Base-by-base conservation (phyloP, 1,139 yeast genomes). In the Saccharomyces hybrid region DNA sequence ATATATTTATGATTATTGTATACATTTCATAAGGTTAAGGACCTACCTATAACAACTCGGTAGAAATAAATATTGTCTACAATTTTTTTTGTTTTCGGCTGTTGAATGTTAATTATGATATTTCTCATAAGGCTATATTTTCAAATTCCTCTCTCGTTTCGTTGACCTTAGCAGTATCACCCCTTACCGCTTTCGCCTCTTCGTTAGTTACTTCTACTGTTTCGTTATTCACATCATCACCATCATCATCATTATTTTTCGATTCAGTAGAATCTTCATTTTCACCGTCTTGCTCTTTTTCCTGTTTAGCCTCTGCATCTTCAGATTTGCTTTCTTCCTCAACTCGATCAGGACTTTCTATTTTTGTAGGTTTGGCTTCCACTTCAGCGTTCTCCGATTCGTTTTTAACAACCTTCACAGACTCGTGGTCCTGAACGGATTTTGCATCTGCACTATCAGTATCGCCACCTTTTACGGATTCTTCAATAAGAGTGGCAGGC, bases 351-450 rank as follows among this genome's bases (percentile, higher is more conserved):
- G 55, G 46, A 48, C 44, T 46, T 28, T 50, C 52, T 29, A 51
- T 50, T 46, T 38, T 49, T 42, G 41, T 48, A 28, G 26, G 50
- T 3, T 51, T 55, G 25, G 49, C 53, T 25, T 42, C 51, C 13
- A 48, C 29, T 44, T 55, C 55, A 19, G 23, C 23, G 23, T 19
- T 19, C 4, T n/a, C 42, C 16, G 53, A n/a, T 38, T 46, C 48
- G 19, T 48, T 55, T 3, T 54, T 59, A 34, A 57, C 59, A 41
- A 65, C 62, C 57, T 63, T 57, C 16, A 54, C 53, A 51, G 52
- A 41, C 27, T 46, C 52, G 46, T 57, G 56, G 25, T 41, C 53
- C 38, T 48, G 46, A 42, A 38, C 23, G 11, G 42, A 16, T 14
- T 38, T 14, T 38, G 42, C 42, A 9, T 19, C 50, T 41, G 23